Evolutionary conservation across 2,329 filamentous ascomycete species (phyloP).

Genomic region (Cytospora chrysosperma): DNA sequence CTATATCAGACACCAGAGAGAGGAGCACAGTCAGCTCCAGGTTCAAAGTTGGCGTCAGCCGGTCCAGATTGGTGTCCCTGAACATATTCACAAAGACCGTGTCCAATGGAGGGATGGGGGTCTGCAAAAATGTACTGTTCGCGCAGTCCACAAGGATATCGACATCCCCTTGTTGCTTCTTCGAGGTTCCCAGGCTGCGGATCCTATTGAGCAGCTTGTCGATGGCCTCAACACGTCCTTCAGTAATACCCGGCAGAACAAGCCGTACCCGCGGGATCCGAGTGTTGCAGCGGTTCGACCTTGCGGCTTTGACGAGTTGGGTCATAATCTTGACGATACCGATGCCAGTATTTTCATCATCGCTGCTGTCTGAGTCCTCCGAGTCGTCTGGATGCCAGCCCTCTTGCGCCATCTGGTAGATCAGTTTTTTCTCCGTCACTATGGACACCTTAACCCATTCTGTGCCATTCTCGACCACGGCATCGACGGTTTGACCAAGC

Average conservation of each 20-base stretch:
- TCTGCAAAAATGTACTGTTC: constrained; percentile 15
- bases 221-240: constrained; percentile 14
- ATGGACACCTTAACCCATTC: constrained; percentile 24
- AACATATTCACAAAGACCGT: constrained; percentile 17
- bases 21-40: constrained; percentile 25
- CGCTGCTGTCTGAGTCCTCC: constrained; percentile 18
- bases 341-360: constrained; percentile 17
- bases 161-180: constrained; percentile 17
- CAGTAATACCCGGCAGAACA: constrained; percentile 20
- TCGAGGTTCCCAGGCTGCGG: constrained; percentile 17
- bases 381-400: constrained; percentile 26
- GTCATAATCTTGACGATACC: constrained; percentile 15
- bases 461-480: constrained; percentile 23
- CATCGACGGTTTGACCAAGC: constrained; percentile 21
- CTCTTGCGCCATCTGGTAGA: constrained; percentile 24
- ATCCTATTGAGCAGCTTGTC: constrained; percentile 20
- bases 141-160: constrained; percentile 22
- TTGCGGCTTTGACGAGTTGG: constrained; percentile 23
- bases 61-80: constrained; percentile 22
- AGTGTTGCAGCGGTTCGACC: constrained; percentile 23
- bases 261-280: constrained; percentile 21
- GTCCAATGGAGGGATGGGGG: constrained; percentile 17
- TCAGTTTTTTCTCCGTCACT: constrained; percentile 22
- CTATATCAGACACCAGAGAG: constrained; percentile 24
- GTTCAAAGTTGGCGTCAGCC: constrained; percentile 22